Base-by-base conservation (phyloP, 2,329 filamentous ascomycete species). In the Cercospora canescens region DNA sequence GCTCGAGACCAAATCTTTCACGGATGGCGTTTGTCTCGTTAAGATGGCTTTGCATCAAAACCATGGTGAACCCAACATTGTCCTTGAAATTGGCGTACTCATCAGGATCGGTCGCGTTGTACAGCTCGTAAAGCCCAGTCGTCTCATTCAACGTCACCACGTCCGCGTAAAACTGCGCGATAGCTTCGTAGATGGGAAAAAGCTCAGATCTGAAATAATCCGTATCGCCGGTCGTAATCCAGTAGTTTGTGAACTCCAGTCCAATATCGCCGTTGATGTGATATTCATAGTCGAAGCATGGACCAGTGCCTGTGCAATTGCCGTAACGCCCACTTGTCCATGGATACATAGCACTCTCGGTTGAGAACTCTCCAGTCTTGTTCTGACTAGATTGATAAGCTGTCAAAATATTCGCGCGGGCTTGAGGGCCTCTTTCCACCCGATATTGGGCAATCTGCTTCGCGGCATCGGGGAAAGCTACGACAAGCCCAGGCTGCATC, bases 231-330 rank as follows among this genome's bases (percentile, higher is more conserved):
- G 85, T 88, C 1, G 84, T 82, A 16, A 86, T 80, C 79, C 84
- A 88, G 66, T 89, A 86, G 61, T 89, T 88, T 70, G 86, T 82
- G 66, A 89, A 80, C 1, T 86, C 82, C 32, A 90, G 79, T 0
- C 86, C 87, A 70, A 91, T 90, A 70, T 91, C 89, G 7, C 88
- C 87, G 70, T 91, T 91, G 39, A 91, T 71, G 75, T 91, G 89
- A 71, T 91, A 92, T 74, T 91, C 84, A 69, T 91, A 91, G 75
- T 91, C 89, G 71, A 88, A 89, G 75, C 89, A 91, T 18, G 82
- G 81, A 6, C 82, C 82, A n/a, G 80, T 82, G 1, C 76, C 81
- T 5, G 89, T 91, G 72, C 89, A 91, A 71, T 91, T 91, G 2
- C 89, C 89, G 72, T 83, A 89, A 6, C 88, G 79, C 8, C 86